Percentiles rank a stretch among this genome's conserved stretches.
Conservation (phyloP, 768 basidiomycete genomes). For the Panaeolus papilionaceus region DNA sequence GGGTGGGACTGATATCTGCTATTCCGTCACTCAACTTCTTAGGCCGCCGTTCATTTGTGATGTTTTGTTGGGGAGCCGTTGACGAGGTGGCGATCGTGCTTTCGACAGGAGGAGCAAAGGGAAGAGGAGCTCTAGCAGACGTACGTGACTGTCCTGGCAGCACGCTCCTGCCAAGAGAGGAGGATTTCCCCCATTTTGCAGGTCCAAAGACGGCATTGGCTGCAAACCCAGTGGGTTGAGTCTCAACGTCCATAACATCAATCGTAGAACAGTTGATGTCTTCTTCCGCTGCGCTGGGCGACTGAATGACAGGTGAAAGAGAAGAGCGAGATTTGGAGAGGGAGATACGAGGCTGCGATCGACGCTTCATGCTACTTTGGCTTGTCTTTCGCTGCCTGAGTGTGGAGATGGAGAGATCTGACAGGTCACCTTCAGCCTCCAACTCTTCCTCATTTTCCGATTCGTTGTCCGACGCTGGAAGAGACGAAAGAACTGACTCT, state of each 20-base stretch:
- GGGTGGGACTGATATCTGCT: not conserved
- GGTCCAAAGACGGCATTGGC: constrained; percentile 6
- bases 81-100: not conserved
- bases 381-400: not conserved
- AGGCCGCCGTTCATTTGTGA: not conserved
- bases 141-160: not conserved
- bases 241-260: not conserved
- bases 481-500: not conserved
- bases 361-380: constrained; percentile 1
- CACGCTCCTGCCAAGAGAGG: not conserved
- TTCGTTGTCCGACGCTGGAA: not conserved
- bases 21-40: constrained; percentile 6
- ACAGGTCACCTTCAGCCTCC: not conserved
- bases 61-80: not conserved
- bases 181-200: not conserved
- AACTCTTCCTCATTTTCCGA: not conserved
- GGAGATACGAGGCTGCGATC: not conserved
- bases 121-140: not conserved
- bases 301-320: not conserved
- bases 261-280: not conserved
- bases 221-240: not conserved
- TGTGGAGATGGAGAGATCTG: not conserved
- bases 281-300: not conserved
- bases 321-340: not conserved
- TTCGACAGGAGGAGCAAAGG: constrained; percentile 8